phyloP scores from a whole-genome alignment of 306 rosid species.

The Senna siamea region DNA sequence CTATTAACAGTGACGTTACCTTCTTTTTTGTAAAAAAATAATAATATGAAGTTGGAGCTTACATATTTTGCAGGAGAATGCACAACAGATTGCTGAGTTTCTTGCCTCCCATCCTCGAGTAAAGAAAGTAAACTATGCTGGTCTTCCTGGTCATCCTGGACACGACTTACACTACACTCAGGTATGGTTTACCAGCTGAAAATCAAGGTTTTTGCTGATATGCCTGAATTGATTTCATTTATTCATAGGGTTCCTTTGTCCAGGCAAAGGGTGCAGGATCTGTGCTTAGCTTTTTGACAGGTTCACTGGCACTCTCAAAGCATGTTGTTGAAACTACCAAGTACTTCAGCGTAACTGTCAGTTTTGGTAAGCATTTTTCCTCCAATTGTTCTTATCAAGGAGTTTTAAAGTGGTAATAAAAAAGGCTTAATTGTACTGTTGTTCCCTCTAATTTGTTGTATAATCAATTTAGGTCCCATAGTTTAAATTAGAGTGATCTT shows the following conservation, averaged over 20 bases:
- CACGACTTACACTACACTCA: conserved; percentile 82
- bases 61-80: conserved; percentile 72
- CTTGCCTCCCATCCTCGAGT: conserved; percentile 81
- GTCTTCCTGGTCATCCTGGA: conserved; percentile 78
- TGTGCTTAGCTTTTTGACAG: conserved; percentile 90
- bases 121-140: conserved; percentile 77
- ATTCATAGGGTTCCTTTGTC: conserved; percentile 26
- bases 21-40: not conserved
- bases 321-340: conserved; percentile 85
- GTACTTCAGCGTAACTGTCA: conserved; percentile 90
- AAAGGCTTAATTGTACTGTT: not conserved
- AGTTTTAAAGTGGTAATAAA: conserved; percentile 1
- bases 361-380: conserved; percentile 72
- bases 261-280: conserved; percentile 97
- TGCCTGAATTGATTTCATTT: conserved; percentile 1
- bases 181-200: conserved; percentile 48
- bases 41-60: conserved; percentile 6
- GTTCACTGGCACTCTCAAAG: conserved; percentile 82
- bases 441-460: not conserved
- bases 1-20: not conserved
- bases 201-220: conserved; percentile 30
- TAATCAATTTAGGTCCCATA: not conserved
- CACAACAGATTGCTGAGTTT: conserved; percentile 91
- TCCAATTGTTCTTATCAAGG: not conserved
- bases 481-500: not conserved